Base-by-base conservation (phyloP, 306 rosid species). In the Canavalia gladiata region DNA sequence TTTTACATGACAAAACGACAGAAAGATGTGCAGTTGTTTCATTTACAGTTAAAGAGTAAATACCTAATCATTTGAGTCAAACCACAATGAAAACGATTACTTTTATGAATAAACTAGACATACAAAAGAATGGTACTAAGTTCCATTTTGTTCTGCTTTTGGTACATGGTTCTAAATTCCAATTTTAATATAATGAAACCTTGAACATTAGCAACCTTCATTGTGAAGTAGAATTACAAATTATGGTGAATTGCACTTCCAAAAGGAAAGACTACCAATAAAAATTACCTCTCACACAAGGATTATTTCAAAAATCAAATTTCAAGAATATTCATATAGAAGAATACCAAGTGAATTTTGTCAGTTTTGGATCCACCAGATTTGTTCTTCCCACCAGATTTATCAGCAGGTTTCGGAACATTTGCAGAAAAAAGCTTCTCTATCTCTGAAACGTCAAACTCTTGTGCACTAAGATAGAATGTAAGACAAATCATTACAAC, bases 391-490 rank as follows among this genome's bases (percentile, higher is more conserved):
- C 86, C 95, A 70, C 92, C 97, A 76, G 98, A 58, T 86, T 93
- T 95, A 80, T 87, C 92, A 47, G 92, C 87, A 87, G 98, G 89
- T 85, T 96, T 96, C 68, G 98, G 91, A 83, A 90, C 98, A 85
- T 81, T 79, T 74, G 94, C 90, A 81, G 99, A 90, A 88, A 96
- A 96, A 86, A 96, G 94, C 76, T 72, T 88, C 87, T 96, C 97
- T 69, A 96, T 72, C 93, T 96, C 99, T 31, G 98, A 89, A 74
- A 93, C 91, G 75, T 96, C 99, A 91, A 96, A 93, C 83, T 94
- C 99, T 58, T 92, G 90, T 25, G 91, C 97, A 90, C 99, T 96
- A 84, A 59, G 25, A 18, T 18, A 81, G 87, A 28, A 18, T 18
- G 25, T 18, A 81, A 50, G 83, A 89, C 31, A 31, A 62, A 51